These are phyloP conservation scores for Lactuca sativa DNA, from an alignment of 129 eudicot genomes.

Conservation along the genomic window DNA sequence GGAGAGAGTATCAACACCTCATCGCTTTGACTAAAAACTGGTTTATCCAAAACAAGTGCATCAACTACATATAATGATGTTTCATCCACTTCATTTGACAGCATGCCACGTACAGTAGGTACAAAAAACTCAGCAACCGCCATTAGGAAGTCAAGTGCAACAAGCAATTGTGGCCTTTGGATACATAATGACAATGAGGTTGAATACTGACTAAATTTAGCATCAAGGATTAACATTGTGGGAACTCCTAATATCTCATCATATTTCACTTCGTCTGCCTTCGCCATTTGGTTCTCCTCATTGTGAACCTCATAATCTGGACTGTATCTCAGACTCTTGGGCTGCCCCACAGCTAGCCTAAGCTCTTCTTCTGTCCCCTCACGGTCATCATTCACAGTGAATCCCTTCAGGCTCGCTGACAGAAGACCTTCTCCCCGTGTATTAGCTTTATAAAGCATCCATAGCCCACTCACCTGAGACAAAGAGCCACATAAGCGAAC, in stretches of 20 bases:
- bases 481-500: conserved; percentile 10
- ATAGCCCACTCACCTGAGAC: conserved; percentile 77
- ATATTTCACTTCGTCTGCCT: conserved; percentile 25
- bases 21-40: conserved; percentile 59
- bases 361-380: conserved; percentile 91
- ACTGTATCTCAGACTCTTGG: conserved; percentile 43
- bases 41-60: conserved; percentile 61
- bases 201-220: conserved; percentile 53
- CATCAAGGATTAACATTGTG: conserved; percentile 87
- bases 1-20: conserved; percentile 73
- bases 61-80: conserved; percentile 51
- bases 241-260: conserved; percentile 47
- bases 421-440: conserved; percentile 74
- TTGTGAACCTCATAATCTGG: conserved; percentile 36
- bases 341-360: conserved; percentile 81
- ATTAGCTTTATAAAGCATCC: conserved; percentile 89
- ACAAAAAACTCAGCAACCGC: conserved; percentile 95
- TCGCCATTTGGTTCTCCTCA: conserved; percentile 29
- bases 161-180: conserved; percentile 95
- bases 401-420: conserved; percentile 75
- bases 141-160: conserved; percentile 93
- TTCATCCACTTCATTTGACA: conserved; percentile 67
- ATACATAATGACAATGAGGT: conserved; percentile 65
- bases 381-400: conserved; percentile 88
- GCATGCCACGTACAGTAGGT: conserved; percentile 72